Evolutionary conservation across 148 eudicot genomes (phyloP).

Genomic region (Polygonum aviculare): DNA sequence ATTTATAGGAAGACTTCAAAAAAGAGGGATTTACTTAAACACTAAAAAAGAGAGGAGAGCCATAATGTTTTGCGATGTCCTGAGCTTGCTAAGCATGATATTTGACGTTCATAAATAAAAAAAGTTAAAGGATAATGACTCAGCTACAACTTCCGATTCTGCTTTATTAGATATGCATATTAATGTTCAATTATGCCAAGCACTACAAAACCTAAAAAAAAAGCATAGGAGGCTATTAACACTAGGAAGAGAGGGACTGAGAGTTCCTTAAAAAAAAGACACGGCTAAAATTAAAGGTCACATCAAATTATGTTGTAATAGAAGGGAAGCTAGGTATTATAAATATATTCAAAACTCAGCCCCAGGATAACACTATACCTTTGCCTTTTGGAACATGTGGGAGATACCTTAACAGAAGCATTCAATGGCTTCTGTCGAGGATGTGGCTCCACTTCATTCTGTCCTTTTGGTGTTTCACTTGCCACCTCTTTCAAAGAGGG

Average conservation of each 20-base stretch:
- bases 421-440: slow-evolving; percentile 6
- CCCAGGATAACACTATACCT: not conserved
- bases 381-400: not conserved
- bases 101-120: not conserved
- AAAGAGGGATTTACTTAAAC: not conserved
- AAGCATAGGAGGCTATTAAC: not conserved
- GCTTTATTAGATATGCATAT: not conserved
- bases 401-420: not conserved
- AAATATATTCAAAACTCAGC: slow-evolving; percentile 7
- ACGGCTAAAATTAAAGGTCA: not conserved
- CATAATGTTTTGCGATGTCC: not conserved
- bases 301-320: not conserved
- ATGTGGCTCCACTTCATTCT: slow-evolving; percentile 4
- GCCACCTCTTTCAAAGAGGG: not conserved
- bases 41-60: not conserved
- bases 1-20: not conserved
- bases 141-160: not conserved
- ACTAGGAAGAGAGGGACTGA: not conserved
- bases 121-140: not conserved
- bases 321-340: not conserved
- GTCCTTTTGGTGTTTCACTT: not conserved
- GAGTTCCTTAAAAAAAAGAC: not conserved
- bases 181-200: not conserved
- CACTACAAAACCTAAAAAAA: not conserved
- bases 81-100: not conserved